Evolutionary conservation across 768 basidiomycete species (phyloP).

Genomic region (Ramaria sp.): DNA sequence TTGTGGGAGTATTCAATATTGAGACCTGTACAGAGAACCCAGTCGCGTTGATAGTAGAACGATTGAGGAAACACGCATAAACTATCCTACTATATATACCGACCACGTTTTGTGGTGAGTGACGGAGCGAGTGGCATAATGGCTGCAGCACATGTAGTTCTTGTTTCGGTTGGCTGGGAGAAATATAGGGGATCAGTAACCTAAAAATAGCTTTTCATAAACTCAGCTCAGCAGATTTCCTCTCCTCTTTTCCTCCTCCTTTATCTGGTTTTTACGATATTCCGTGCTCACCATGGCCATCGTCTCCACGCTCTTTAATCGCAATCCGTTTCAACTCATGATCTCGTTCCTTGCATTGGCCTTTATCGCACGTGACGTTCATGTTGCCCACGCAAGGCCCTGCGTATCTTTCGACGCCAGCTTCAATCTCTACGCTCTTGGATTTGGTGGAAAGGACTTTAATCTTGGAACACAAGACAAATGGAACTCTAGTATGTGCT

Average conservation of each 20-base stretch:
- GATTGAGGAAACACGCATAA: too few relatives aligned
- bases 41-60: too few relatives aligned
- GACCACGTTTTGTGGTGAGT: too few relatives aligned
- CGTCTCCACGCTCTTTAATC: neutral
- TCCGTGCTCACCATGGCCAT: neutral
- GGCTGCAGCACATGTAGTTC: too few relatives aligned
- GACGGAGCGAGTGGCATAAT: too few relatives aligned
- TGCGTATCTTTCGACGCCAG: constrained; percentile 72
- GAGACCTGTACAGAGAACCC: too few relatives aligned
- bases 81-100: too few relatives aligned
- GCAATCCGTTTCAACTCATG: neutral
- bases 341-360: neutral
- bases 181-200: too few relatives aligned
- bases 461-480: constrained; percentile 58
- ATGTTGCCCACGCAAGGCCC: constrained; percentile 22
- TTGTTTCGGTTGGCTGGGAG: too few relatives aligned
- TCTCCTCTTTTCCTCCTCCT: neutral
- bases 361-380: neutral
- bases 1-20: too few relatives aligned
- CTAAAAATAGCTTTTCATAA: too few relatives aligned
- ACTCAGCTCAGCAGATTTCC: too few relatives aligned
- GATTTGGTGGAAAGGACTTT: constrained; percentile 76
- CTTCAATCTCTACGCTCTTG: constrained; percentile 84
- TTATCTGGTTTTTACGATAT: neutral
- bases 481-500: constrained; percentile 46